Evolutionary conservation across 306 rosid species (phyloP), one percentile per base, ranked within the genome.

Genomic region (Vicia sativa): DNA sequence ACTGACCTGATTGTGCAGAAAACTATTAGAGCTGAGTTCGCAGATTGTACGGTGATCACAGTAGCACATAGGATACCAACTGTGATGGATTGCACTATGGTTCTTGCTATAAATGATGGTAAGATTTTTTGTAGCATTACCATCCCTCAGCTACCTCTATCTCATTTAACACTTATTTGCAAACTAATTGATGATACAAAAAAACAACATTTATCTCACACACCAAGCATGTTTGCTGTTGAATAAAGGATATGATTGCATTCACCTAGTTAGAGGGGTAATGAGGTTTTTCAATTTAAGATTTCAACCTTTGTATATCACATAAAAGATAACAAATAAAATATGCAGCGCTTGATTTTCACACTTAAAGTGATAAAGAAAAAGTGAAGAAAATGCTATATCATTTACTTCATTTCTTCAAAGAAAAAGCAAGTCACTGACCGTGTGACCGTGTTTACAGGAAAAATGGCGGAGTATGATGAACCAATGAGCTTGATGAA

Each of bases 31-130:
- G 26, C 26, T 23, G 85, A 83, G 42, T n/a, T n/a, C n/a, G n/a
- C n/a, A n/a, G n/a, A n/a, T n/a, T n/a, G n/a, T n/a, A n/a, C n/a
- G n/a, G n/a, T 23, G 26, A 23, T 23, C 26, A 23, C 26, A 23
- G 26, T 23, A 23, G 26, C 26, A 23, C 26, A 23, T 23, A 23
- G 26, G 26, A 23, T 23, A 34, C 37, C 37, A 34, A 34, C 37
- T 34, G 7, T 4, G 37, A 6, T 34, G 37, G 37, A 34, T 34
- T 87, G 95, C 87, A 86, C 83, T 6, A 90, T 64, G 95, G 84
- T 87, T 72, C 87, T 87, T 12, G 76, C 91, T 58, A 77, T 90
- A 6, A 84, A 90, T 16, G 95, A 90, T 28, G 91, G 87, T 89
- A 64, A 64, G 72, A n/a, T 70, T 29, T 42, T 0, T 42, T 11